These are phyloP conservation scores for Pseudoscleropodium purum DNA, from an alignment of 225 moss, liverwort and hornwort genomes.

Conservation along the genomic window DNA sequence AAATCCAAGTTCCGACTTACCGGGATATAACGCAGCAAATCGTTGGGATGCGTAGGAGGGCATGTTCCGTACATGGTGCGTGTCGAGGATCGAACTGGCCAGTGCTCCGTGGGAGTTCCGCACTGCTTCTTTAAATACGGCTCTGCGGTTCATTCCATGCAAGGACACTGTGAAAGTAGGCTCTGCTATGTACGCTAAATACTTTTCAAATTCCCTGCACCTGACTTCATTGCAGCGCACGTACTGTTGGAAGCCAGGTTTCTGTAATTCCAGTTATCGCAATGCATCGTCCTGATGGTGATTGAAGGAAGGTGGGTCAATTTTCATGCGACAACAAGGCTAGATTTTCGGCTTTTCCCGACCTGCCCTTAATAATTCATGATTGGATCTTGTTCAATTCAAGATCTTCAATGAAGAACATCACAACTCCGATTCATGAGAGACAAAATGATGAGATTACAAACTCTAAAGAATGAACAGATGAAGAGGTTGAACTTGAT, in stretches of 20 bases:
- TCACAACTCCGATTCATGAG: too few species aligned
- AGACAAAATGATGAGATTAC: not conserved
- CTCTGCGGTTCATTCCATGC: not conserved
- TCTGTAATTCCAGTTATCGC: not conserved
- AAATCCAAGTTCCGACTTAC: not conserved
- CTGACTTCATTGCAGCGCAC: not conserved
- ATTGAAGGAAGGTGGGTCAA: not conserved
- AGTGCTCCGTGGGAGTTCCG: not conserved
- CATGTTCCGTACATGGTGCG: slow-evolving; percentile 5
- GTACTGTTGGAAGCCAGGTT: too few species aligned
- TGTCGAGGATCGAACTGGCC: not conserved
- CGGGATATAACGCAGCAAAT: not conserved
- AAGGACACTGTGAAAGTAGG: not conserved
- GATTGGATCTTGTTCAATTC: not conserved
- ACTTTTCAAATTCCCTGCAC: not conserved
- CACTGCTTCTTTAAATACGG: not conserved
- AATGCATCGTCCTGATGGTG: not conserved
- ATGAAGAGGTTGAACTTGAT: not conserved
- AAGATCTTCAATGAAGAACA: too few species aligned
- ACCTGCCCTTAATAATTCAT: too few species aligned
- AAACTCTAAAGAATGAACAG: not conserved
- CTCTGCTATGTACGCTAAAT: not conserved
- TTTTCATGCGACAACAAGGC: not conserved
- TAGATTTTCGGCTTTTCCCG: not conserved
- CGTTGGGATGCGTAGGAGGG: not conserved